Evolutionary conservation across 768 basidiomycete species (phyloP).

Genomic region (Infundibulicybe gibba): DNA sequence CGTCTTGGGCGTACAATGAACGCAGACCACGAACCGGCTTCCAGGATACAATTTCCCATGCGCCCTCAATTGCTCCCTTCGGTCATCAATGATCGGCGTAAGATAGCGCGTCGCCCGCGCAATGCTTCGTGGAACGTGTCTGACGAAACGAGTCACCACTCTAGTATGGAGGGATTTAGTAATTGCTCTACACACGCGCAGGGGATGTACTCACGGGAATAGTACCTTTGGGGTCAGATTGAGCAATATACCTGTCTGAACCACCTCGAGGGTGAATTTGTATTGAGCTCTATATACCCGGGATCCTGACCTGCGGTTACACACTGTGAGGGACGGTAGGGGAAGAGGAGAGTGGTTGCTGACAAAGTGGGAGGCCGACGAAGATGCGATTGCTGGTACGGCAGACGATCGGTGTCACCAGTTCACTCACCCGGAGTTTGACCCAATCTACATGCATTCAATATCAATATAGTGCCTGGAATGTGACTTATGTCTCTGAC

Average conservation of each 20-base stretch:
- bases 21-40: not conserved
- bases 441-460: constrained; percentile 37
- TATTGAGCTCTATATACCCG: constrained; percentile 3
- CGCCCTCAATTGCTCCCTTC: not conserved
- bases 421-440: constrained; percentile 18
- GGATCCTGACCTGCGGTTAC: not conserved
- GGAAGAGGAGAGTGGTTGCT: constrained; percentile 7
- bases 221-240: too few species aligned
- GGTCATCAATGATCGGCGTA: constrained; percentile 11
- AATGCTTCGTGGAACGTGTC: too few species aligned
- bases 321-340: constrained; percentile 2
- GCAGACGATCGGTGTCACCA: constrained; percentile 29
- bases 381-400: constrained; percentile 42
- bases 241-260: too few species aligned
- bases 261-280: too few species aligned
- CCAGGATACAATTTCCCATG: not conserved
- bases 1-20: not conserved
- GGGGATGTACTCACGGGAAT: too few species aligned
- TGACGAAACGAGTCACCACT: too few species aligned
- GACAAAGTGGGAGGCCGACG: too few species aligned
- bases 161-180: too few species aligned
- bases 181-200: too few species aligned
- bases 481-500: not conserved
- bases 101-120: too few species aligned
- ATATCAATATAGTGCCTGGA: too few species aligned